Conservation (phyloP, 2,329 filamentous ascomycete genomes). For the Lachnellula hyalina region DNA sequence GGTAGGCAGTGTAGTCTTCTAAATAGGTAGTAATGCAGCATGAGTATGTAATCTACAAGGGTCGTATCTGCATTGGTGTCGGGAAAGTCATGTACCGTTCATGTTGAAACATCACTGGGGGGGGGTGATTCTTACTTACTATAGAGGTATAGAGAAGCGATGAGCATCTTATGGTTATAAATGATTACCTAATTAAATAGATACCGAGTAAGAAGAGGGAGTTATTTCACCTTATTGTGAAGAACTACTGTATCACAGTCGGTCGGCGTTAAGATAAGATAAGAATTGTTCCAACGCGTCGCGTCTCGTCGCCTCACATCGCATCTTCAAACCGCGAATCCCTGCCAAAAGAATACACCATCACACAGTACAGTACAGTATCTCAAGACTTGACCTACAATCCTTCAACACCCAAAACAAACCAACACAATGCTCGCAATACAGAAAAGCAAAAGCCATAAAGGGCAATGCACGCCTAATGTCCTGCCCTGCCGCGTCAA, state of each 20-base stretch:
- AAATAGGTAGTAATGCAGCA: not conserved
- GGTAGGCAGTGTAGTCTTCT: too few relatives aligned
- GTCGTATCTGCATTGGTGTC: conserved; percentile 1
- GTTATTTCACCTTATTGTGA: too few relatives aligned
- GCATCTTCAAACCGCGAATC: not conserved
- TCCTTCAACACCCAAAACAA: not conserved
- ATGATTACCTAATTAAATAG: not conserved
- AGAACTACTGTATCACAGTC: too few relatives aligned
- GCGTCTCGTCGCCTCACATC: conserved; percentile 4
- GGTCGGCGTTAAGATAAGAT: not conserved
- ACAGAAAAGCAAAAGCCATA: conserved; percentile 21
- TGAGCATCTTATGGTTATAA: not conserved
- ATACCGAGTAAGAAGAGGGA: not conserved
- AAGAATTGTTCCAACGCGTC: not conserved
- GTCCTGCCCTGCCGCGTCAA: conserved; percentile 77
- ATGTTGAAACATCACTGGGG: too few relatives aligned
- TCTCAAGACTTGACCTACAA: not conserved
- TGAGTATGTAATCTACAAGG: conserved; percentile 25
- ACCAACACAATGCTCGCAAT: conserved; percentile 25
- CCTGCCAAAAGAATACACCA: not conserved
- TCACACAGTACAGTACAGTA: not conserved
- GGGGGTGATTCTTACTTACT: not conserved
- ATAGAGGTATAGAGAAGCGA: not conserved
- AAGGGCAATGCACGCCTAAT: conserved; percentile 44
- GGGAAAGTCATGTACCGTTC: not conserved